Percentiles rank a stretch among this genome's conserved stretches.
These are phyloP conservation scores for Phaeodactylum tricornutum DNA, from an alignment of 108 stramenopile genomes.

Conservation along the genomic window DNA sequence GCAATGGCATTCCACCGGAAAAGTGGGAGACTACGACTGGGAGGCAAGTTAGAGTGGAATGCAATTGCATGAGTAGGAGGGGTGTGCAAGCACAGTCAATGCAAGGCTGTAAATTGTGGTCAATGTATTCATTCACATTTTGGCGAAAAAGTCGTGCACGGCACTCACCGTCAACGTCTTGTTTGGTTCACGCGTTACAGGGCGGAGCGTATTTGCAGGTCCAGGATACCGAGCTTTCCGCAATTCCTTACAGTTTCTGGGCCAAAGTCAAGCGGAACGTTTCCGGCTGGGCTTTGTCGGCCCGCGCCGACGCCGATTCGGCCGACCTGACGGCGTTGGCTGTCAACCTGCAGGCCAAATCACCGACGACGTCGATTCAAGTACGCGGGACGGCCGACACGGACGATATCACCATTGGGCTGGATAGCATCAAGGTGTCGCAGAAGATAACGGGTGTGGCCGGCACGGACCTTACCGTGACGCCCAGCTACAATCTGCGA, in stretches of 20 bases:
- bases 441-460: too few relatives aligned
- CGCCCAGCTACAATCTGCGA: constrained; percentile 25
- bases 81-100: too few relatives aligned
- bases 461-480: constrained; percentile 21
- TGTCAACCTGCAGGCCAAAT: constrained; percentile 24
- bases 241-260: constrained; percentile 12
- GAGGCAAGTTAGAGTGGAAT: constrained; percentile 1
- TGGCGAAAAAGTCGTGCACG: too few relatives aligned
- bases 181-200: too few relatives aligned
- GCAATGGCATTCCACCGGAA: neutral
- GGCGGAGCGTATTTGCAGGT: too few relatives aligned
- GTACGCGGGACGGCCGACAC: constrained; percentile 23
- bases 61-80: too few relatives aligned
- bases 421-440: constrained; percentile 20
- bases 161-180: too few relatives aligned
- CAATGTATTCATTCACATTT: too few relatives aligned
- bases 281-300: constrained; percentile 10
- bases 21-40: neutral
- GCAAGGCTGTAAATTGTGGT: too few relatives aligned
- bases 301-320: constrained; percentile 23
- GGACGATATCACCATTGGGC: constrained; percentile 7
- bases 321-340: constrained; percentile 11
- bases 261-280: constrained; percentile 17
- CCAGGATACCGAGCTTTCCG: neutral
- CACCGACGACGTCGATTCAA: constrained; percentile 12